Evolutionary conservation across 768 basidiomycete species (phyloP), one percentile per base, ranked within the genome.

Genomic region (Polyporus arcularius): DNA sequence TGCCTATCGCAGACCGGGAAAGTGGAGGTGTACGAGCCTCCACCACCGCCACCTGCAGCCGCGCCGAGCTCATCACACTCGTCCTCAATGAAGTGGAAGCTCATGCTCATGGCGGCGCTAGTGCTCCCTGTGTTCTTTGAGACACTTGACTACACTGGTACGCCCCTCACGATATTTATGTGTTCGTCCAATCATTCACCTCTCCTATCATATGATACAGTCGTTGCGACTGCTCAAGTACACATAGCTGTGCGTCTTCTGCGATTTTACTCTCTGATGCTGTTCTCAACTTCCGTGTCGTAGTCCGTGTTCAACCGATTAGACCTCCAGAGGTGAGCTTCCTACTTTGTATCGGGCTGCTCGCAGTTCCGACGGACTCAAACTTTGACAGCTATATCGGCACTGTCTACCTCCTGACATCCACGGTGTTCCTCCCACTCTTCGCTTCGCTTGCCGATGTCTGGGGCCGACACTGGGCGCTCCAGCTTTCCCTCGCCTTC

Each of bases 341-440:
- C 3, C 8, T 18, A 21, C 16, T 18, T 39, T 26, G 21, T 26
- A 26, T 26, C 4, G 43, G 41, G 16, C 31, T 53, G 46, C 21
- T 26, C 21, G 21, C 21, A 26, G 21, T 48, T 26, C 10, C 14
- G 12, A 14, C 30, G 78, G 6, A 26, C 46, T 48, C 46, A 48
- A 1, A 7, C 35, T 9, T 9, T 12, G 9, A 6, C 39, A 53
- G 82, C 56, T 82, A 78, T 58, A 77, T 84, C 18, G 82, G 83
- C 43, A 84, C 82, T 1, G 65, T 77, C 2, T 83, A 84, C 57
- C 69, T 83, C 26, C 72, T 84, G 15, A 76, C 83, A 0, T 80
- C 80, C 16, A 82, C 83, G 3, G 80, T 82, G 50, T 84, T 83
- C 68, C 71, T 84, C 9, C 82, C 82, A 5, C 65, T 84, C 8